phyloP scores from a whole-genome alignment of 352 stramenopile genomes.

The Pythium apleroticum region DNA sequence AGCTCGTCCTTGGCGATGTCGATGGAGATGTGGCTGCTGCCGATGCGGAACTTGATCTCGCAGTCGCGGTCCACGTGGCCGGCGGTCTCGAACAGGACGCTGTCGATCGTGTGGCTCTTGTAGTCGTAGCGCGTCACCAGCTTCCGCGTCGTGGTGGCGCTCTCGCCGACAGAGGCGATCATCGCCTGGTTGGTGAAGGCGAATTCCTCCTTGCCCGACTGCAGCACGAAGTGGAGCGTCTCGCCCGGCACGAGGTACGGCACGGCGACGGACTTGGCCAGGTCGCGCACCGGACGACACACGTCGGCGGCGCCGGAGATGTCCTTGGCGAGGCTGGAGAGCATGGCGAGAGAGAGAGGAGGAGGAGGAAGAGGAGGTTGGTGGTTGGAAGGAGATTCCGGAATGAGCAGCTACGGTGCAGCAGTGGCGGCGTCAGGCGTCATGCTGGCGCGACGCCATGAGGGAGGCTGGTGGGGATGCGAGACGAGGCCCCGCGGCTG shows the following conservation, averaged over 20 bases:
- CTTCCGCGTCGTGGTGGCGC: slow-evolving; percentile 48
- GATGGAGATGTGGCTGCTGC: slow-evolving; percentile 40
- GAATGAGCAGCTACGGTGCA: slow-evolving; percentile 8
- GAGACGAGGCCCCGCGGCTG: too few relatives aligned
- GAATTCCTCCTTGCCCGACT: slow-evolving; percentile 60
- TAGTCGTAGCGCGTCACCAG: slow-evolving; percentile 50
- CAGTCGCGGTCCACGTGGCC: slow-evolving; percentile 51
- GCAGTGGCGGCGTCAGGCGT: too few relatives aligned
- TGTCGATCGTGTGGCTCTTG: slow-evolving; percentile 28
- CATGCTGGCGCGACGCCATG: too few relatives aligned
- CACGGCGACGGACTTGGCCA: slow-evolving; percentile 41
- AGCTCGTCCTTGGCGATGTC: slow-evolving; percentile 48
- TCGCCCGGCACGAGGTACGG: slow-evolving; percentile 56
- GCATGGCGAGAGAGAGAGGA: slow-evolving; percentile 17
- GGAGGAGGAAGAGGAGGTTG: neutral
- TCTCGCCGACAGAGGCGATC: slow-evolving; percentile 38
- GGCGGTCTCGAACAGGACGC: slow-evolving; percentile 51
- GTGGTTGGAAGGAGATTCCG: slow-evolving; percentile 6
- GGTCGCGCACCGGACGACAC: slow-evolving; percentile 33
- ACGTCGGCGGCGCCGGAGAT: slow-evolving; percentile 26
- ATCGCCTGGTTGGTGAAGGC: slow-evolving; percentile 67
- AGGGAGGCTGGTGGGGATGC: too few relatives aligned
- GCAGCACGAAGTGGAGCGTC: slow-evolving; percentile 51
- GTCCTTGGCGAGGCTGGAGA: slow-evolving; percentile 26
- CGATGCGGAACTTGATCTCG: slow-evolving; percentile 62